Percentiles rank a stretch among this genome's conserved stretches.
These are phyloP conservation scores for Salix exigua DNA, from an alignment of 345 rosid species.

Conservation along the genomic window DNA sequence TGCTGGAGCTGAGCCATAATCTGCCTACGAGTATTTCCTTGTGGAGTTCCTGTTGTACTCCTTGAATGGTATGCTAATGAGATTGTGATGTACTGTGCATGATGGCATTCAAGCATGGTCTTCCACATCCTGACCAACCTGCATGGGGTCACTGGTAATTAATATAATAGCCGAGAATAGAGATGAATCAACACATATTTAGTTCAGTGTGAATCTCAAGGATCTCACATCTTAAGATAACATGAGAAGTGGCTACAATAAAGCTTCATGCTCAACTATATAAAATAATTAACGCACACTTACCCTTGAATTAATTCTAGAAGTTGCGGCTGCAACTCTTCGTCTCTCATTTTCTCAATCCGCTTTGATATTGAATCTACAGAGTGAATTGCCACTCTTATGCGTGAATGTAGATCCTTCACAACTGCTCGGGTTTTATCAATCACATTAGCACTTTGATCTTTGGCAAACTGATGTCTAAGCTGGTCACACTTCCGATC, in stretches of 20 bases:
- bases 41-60: slow-evolving; percentile 36
- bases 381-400: slow-evolving; percentile 78
- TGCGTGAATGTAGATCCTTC: slow-evolving; percentile 86
- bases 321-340: slow-evolving; percentile 91
- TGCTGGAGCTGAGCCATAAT: slow-evolving; percentile 58
- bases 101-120: slow-evolving; percentile 91
- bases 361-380: slow-evolving; percentile 83
- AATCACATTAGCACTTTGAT: slow-evolving; percentile 52
- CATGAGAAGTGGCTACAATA: background rate
- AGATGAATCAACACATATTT: background rate
- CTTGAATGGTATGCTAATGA: slow-evolving; percentile 88
- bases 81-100: slow-evolving; percentile 85
- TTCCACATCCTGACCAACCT: slow-evolving; percentile 94
- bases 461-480: slow-evolving; percentile 76
- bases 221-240: background rate
- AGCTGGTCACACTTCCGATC: slow-evolving; percentile 73
- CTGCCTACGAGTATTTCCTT: slow-evolving; percentile 34
- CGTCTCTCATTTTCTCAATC: slow-evolving; percentile 91
- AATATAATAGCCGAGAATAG: background rate
- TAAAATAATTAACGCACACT: no score
- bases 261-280: no score
- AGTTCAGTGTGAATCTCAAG: background rate
- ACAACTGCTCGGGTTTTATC: slow-evolving; percentile 78
- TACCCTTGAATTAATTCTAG: slow-evolving; percentile 78
- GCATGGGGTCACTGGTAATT: slow-evolving; percentile 16